Base-by-base conservation (phyloP, 495 filamentous ascomycete species). In the Aspergillus avenaceus region DNA sequence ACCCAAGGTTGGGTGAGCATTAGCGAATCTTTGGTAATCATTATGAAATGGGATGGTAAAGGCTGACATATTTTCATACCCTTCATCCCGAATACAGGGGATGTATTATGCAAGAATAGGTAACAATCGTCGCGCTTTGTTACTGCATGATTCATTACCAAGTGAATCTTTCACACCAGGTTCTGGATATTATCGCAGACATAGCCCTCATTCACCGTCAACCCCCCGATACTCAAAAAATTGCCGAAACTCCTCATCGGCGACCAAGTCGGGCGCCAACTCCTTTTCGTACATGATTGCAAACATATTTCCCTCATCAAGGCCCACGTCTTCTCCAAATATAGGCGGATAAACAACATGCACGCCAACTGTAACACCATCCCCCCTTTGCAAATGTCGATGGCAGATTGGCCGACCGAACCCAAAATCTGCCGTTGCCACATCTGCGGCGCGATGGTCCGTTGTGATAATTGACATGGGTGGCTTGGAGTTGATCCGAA, bases 141-240 rank as follows among this genome's bases (percentile, higher is more conserved):
- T n/a, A n/a, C n/a, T n/a, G n/a, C n/a, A n/a, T n/a, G n/a, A n/a
- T n/a, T n/a, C n/a, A n/a, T n/a, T n/a, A n/a, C n/a, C n/a, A n/a
- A n/a, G n/a, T n/a, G n/a, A n/a, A n/a, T n/a, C n/a, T n/a, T n/a
- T n/a, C n/a, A n/a, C n/a, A n/a, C n/a, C n/a, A n/a, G n/a, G n/a
- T n/a, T n/a, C n/a, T n/a, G n/a, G n/a, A n/a, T n/a, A n/a, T n/a
- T n/a, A n/a, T n/a, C n/a, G n/a, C n/a, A n/a, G n/a, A n/a, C n/a
- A n/a, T n/a, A n/a, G n/a, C n/a, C 28, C 28, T 49, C 22, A 49
- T 23, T 49, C 46, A 37, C 46, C 27, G 41, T 53, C 65, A 16
- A 62, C 51, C 14, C 70, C 70, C 47, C 66, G 63, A 54, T 68
- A 74, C 43, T 75, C 71, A 48, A 74, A 72, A 34, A 58, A 75